Conservation (phyloP, 495 filamentous ascomycete genomes). For the Trypethelium eluteriae region DNA sequence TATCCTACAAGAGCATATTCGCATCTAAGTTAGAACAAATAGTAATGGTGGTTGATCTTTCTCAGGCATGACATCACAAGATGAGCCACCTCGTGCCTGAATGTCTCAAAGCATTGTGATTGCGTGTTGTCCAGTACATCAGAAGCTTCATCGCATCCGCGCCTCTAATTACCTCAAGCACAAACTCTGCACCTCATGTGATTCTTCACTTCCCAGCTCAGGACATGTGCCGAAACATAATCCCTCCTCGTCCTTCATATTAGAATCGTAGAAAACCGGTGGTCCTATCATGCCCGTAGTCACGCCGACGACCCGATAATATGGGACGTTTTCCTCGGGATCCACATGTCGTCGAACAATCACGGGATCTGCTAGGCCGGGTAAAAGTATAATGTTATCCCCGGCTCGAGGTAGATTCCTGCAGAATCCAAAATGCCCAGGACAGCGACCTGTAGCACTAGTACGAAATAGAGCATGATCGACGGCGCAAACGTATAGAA, state of each 20-base stretch:
- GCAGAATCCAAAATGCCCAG: conserved; percentile 2
- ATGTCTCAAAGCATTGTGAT: too few relatives aligned
- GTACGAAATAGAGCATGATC: conserved; percentile 1
- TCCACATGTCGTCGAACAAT: background rate
- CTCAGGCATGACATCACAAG: too few relatives aligned
- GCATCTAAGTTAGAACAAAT: too few relatives aligned
- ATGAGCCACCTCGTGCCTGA: too few relatives aligned
- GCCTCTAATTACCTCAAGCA: too few relatives aligned
- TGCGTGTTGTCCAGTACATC: too few relatives aligned
- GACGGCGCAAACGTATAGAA: background rate
- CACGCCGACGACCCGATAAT: background rate
- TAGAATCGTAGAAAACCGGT: background rate
- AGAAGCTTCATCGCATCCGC: too few relatives aligned
- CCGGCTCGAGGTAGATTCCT: background rate
- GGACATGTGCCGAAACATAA: conserved; percentile 2
- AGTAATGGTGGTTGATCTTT: too few relatives aligned
- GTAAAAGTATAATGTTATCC: background rate
- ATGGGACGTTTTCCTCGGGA: background rate
- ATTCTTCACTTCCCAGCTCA: background rate
- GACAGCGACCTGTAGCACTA: background rate
- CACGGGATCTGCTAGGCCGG: background rate
- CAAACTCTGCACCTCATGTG: too few relatives aligned
- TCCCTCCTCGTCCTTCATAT: background rate
- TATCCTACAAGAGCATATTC: too few relatives aligned
- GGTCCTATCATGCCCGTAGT: background rate